phyloP scores from a whole-genome alignment of 352 stramenopile species.

The Poterioochromonas sp. region DNA sequence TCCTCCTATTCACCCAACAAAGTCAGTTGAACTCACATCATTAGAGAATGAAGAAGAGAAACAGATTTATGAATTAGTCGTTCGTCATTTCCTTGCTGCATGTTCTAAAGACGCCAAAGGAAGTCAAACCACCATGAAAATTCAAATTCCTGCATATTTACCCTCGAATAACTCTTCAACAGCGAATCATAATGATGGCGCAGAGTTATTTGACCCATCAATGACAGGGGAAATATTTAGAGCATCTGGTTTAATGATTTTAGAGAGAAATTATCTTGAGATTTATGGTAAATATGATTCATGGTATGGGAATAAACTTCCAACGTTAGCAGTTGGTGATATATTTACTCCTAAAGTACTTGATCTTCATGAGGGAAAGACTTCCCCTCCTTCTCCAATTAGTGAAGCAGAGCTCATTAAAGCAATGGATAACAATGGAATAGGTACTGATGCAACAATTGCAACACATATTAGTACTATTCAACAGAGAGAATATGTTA shows the following conservation, averaged over 20 bases:
- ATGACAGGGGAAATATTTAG: slow-evolving; percentile 74
- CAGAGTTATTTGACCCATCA: no score
- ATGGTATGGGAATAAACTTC: slow-evolving; percentile 60
- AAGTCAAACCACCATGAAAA: slow-evolving; percentile 65
- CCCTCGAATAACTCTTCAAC: slow-evolving; percentile 35
- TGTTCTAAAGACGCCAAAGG: slow-evolving; percentile 87
- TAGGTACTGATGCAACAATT: slow-evolving; percentile 87
- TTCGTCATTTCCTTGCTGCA: slow-evolving; percentile 95
- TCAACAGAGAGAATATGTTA: slow-evolving; percentile 88
- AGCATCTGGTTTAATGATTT: slow-evolving; percentile 72
- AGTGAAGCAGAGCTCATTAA: slow-evolving; percentile 81
- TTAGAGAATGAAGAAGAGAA: slow-evolving; percentile 65
- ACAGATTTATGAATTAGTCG: slow-evolving; percentile 92
- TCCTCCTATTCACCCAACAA: slow-evolving; percentile 50
- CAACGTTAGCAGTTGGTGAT: slow-evolving; percentile 32
- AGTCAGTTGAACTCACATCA: not conserved
- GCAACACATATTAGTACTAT: slow-evolving; percentile 98
- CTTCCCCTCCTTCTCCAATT: slow-evolving; percentile 68
- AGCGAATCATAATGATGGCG: slow-evolving; percentile 44
- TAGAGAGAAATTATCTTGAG: slow-evolving; percentile 83
- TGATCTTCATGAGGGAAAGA: slow-evolving; percentile 52
- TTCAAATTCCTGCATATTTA: not conserved
- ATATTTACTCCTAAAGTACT: not conserved
- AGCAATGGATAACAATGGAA: slow-evolving; percentile 86
- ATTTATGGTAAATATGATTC: slow-evolving; percentile 84